These are phyloP conservation scores for Apophysomyces variabilis DNA, from an alignment of 371 early-diverging fungal genomes.

Conservation along the genomic window DNA sequence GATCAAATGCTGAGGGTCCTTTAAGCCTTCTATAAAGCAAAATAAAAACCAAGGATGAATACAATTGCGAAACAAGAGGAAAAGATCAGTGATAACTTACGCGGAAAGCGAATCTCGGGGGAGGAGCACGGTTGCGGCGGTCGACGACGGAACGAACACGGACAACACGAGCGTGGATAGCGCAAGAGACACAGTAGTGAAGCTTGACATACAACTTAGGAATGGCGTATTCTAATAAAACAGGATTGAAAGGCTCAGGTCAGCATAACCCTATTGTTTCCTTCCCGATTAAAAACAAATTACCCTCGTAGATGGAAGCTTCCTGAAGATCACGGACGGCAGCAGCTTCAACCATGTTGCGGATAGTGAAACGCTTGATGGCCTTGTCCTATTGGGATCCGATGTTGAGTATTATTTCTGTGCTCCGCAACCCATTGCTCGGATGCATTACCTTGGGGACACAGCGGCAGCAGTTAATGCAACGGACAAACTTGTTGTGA, in stretches of 20 bases:
- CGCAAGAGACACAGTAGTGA: constrained; percentile 98
- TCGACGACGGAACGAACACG: constrained; percentile 92
- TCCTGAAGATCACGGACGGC: constrained; percentile 96
- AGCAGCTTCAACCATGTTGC: constrained; percentile 98
- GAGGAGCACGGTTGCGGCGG: constrained; percentile 95
- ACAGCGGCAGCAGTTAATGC: constrained; percentile 98
- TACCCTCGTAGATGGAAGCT: constrained; percentile 94
- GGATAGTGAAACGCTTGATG: constrained; percentile 97
- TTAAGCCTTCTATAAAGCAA: too few species aligned
- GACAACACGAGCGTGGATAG: constrained; percentile 97
- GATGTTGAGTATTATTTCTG: background rate
- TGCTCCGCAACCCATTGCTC: too few species aligned
- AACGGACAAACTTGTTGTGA: constrained; percentile 95
- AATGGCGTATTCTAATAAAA: constrained; percentile 80
- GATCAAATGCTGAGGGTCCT: too few species aligned
- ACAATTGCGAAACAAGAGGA: background rate
- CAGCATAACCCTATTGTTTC: background rate
- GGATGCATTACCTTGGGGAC: constrained; percentile 79
- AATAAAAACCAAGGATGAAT: background rate
- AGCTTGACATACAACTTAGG: constrained; percentile 99
- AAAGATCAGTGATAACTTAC: constrained; percentile 23
- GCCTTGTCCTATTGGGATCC: constrained; percentile 86
- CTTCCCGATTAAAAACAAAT: constrained; percentile 13
- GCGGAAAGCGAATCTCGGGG: constrained; percentile 86
- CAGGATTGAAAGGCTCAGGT: too few species aligned